These are phyloP conservation scores for Kurtzmaniella cleridarum DNA, from an alignment of 805 yeast species.

Conservation along the genomic window DNA sequence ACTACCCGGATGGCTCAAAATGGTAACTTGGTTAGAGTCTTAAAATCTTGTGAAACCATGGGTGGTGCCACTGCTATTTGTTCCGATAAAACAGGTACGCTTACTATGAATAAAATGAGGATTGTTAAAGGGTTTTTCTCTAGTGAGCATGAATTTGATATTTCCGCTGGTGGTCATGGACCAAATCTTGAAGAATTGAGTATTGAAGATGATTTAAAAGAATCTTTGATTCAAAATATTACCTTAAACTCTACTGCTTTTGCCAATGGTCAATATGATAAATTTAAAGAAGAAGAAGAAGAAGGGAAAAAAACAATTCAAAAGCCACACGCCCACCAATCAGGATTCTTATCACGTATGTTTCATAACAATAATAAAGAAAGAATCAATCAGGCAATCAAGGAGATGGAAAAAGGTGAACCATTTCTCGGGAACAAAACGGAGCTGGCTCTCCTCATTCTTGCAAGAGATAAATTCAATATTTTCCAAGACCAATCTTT, in stretches of 20 bases:
- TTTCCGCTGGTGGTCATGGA: conserved; percentile 22
- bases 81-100: conserved; percentile 96
- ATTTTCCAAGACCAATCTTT: conserved; percentile 39
- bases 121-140: conserved; percentile 78
- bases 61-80: conserved; percentile 97
- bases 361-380: conserved; percentile 6
- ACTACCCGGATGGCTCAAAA: conserved; percentile 97
- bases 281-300: conserved; percentile 25
- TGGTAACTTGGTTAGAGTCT: conserved; percentile 90
- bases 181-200: conserved; percentile 19
- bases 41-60: conserved; percentile 96
- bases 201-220: conserved; percentile 17
- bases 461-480: conserved; percentile 57
- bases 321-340: conserved; percentile 27
- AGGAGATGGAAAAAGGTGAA: conserved; percentile 33
- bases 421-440: conserved; percentile 89
- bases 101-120: conserved; percentile 91
- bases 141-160: conserved; percentile 45
- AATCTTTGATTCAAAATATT: conserved; percentile 47
- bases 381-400: conserved; percentile 5
- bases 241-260: conserved; percentile 85
- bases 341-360: conserved; percentile 14
- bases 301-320: conserved; percentile 18
- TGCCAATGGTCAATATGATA: conserved; percentile 52
- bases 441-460: conserved; percentile 76